Conservation (phyloP, 2,329 filamentous ascomycete genomes). For the Penicillium sclerotiorum region DNA sequence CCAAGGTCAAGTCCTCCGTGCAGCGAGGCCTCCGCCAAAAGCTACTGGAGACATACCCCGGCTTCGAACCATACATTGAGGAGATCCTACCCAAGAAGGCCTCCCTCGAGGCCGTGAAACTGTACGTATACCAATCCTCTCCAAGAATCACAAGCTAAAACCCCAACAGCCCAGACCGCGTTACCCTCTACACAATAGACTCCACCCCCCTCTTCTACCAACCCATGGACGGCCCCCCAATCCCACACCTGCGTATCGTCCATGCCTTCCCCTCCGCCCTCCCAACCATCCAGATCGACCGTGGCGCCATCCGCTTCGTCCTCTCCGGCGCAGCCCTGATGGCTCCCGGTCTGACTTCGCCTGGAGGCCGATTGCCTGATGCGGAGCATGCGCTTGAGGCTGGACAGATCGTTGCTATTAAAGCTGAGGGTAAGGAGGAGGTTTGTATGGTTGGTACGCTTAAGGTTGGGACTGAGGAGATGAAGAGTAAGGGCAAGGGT, state of each 20-base stretch:
- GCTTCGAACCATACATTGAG: constrained; percentile 85
- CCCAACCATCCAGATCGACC: constrained; percentile 83
- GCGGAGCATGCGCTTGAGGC: constrained; percentile 66
- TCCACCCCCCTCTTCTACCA: constrained; percentile 86
- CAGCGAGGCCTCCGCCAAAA: constrained; percentile 84
- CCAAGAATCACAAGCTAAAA: constrained; percentile 1
- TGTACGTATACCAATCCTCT: constrained; percentile 50
- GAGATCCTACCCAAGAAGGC: constrained; percentile 94
- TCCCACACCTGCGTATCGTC: constrained; percentile 86
- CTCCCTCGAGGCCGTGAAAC: constrained; percentile 85
- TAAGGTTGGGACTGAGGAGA: constrained; percentile 83
- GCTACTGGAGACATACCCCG: constrained; percentile 81
- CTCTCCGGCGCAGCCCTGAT: constrained; percentile 91
- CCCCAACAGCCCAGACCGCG: constrained; percentile 72
- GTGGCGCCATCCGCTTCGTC: constrained; percentile 95
- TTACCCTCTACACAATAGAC: constrained; percentile 83
- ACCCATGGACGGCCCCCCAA: constrained; percentile 72
- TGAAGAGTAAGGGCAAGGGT: constrained; percentile 92
- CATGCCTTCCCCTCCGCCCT: constrained; percentile 88
- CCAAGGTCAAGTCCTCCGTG: constrained; percentile 96
- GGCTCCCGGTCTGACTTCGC: constrained; percentile 87
- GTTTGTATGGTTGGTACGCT: constrained; percentile 85
- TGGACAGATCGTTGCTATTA: constrained; percentile 83
- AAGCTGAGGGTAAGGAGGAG: constrained; percentile 90
- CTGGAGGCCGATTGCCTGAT: constrained; percentile 77